Conservation (phyloP, 2,329 filamentous ascomycete genomes). For the Setomelanomma holmii region DNA sequence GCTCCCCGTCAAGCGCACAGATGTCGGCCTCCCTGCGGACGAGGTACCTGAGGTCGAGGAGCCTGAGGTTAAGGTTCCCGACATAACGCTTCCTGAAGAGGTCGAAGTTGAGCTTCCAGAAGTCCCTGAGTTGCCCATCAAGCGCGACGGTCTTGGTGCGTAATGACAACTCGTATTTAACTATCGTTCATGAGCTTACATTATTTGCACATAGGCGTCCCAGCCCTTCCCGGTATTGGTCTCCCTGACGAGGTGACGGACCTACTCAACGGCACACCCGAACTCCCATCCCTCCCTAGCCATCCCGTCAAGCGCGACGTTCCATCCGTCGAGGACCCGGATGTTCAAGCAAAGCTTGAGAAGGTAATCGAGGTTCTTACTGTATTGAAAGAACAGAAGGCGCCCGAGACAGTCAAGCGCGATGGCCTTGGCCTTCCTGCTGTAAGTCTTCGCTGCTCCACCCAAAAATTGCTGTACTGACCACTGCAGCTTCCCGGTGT, state of each 20-base stretch:
- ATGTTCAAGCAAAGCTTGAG: conserved; percentile 3
- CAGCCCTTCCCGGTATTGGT: neutral
- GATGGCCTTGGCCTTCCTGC: conserved; percentile 3
- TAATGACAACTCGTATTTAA: neutral
- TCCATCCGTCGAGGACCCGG: neutral
- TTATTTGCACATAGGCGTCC: neutral
- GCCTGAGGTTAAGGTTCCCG: neutral
- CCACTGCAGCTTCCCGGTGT: neutral
- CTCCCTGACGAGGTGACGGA: neutral
- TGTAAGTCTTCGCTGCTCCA: neutral
- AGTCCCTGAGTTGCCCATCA: neutral
- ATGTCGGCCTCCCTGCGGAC: neutral
- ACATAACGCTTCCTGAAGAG: neutral
- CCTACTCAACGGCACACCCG: neutral
- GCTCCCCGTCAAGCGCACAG: conserved; percentile 1
- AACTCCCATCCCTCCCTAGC: neutral
- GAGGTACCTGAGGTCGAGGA: neutral
- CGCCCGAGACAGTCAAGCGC: neutral
- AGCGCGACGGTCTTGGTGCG: neutral
- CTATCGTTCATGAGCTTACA: neutral
- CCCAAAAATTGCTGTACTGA: neutral
- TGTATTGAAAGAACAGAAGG: neutral
- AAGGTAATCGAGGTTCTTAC: conserved; percentile 2
- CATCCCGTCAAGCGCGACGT: neutral
- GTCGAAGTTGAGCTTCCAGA: neutral